Conservation (phyloP, 768 basidiomycete species). For the Naganishia randhawae region DNA sequence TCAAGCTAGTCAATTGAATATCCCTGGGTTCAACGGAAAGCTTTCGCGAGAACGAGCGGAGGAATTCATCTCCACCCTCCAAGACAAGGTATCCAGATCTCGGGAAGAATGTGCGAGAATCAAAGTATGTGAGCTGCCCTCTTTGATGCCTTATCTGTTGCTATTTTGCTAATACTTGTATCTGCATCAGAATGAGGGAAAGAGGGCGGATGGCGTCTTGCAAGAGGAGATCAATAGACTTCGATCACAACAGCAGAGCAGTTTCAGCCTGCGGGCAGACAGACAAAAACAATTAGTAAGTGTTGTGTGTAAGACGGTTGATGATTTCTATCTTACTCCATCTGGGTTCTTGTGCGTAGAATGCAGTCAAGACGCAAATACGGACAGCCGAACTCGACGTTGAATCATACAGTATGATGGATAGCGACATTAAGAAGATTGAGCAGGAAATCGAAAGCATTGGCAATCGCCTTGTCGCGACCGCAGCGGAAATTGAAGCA, state of each 20-base stretch:
- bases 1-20: slow-evolving; percentile 63
- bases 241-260: slow-evolving; percentile 53
- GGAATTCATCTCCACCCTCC: background rate
- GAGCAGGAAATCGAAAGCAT: slow-evolving; percentile 40
- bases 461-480: slow-evolving; percentile 31
- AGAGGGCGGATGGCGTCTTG: background rate
- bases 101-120: background rate
- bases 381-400: slow-evolving; percentile 29
- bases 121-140: background rate
- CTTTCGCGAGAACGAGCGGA: slow-evolving; percentile 5
- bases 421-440: slow-evolving; percentile 57
- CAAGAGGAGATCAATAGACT: slow-evolving; percentile 62
- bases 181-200: background rate
- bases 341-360: background rate
- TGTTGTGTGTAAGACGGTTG: background rate
- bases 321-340: background rate
- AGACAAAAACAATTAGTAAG: slow-evolving; percentile 25
- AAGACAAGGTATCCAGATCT: background rate
- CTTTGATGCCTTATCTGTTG: background rate
- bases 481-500: slow-evolving; percentile 41
- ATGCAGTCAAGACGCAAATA: background rate
- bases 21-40: slow-evolving; percentile 64
- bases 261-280: slow-evolving; percentile 14
- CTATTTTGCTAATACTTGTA: background rate
- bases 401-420: slow-evolving; percentile 47